Base-by-base conservation (phyloP, 2,329 filamentous ascomycete species). In the Arachnomyces sp. region DNA sequence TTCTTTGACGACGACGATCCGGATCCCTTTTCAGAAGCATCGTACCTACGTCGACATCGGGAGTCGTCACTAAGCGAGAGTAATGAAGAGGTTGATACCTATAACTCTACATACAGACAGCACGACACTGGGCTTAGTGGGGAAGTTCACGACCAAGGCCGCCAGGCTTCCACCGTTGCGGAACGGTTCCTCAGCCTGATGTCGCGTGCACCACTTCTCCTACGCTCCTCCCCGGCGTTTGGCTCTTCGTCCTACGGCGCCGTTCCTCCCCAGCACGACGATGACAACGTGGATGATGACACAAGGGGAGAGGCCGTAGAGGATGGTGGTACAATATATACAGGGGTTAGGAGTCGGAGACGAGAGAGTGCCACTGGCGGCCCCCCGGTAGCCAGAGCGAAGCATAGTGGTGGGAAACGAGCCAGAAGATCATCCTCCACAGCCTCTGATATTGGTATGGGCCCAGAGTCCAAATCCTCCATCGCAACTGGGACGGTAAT, bases 171-270 rank as follows among this genome's bases (percentile, higher is more conserved):
- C 25, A 47, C 47, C 28, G 12, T 48, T 36, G 41, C 39, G 34
- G 48, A 49, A 36, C 48, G 36, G 28, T 33, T 46, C 31, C 36
- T 43, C 39, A 33, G 31, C 45, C 45, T 62, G 42, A 72, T 72
- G 68, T 71, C 69, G 44, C 65, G 64, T 56, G 64, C 71, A 46
- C 76, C 76, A 9, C 20, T 25, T 43, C 69, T 80, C 42, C 63
- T 81, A 39, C 72, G 74, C 44, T 76, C 76, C 36, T 75, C 76
- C 48, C 76, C 76, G 32, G 74, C 73, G 28, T 70, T 74, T 55
- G 76, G 74, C 42, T 77, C 74, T 28, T 73, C 74, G 15, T 78
- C 76, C 12, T 81, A 81, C 56, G 76, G 77, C 40, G 74, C 74
- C 3, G 67, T 76, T 15, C 74, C 73, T 29, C 65, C 58, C 4